Conservation (phyloP, 1,284 basidiomycete genomes). For the Ustilago xerochloae region DNA sequence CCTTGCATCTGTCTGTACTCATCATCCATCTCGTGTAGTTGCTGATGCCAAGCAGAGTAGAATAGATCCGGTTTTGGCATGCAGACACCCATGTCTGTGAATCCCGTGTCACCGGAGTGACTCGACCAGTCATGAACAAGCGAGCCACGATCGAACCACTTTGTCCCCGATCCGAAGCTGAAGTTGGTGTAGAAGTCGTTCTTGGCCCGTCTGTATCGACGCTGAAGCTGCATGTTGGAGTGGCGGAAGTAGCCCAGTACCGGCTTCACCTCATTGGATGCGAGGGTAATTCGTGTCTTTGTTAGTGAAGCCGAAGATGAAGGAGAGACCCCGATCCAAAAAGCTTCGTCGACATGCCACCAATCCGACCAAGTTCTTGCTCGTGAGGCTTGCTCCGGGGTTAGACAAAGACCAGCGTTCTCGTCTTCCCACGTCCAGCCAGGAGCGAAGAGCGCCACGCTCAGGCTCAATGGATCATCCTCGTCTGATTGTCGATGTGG, state of each 20-base stretch:
- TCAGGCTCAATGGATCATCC: constrained; percentile 32
- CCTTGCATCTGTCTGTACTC: background rate
- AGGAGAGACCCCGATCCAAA: constrained; percentile 29
- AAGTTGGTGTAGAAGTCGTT: constrained; percentile 53
- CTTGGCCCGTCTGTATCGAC: background rate
- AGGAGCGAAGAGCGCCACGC: constrained; percentile 61
- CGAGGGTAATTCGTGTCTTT: background rate
- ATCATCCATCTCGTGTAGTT: background rate
- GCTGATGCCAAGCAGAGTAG: constrained; percentile 10
- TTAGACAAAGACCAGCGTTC: constrained; percentile 9
- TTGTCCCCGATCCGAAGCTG: constrained; percentile 46
- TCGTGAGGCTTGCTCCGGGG: background rate
- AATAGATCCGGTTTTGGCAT: constrained; percentile 48
- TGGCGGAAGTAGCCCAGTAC: constrained; percentile 20
- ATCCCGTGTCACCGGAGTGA: constrained; percentile 7
- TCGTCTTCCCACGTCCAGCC: constrained; percentile 66
- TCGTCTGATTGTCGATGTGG: constrained; percentile 7
- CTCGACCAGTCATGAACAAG: constrained; percentile 26
- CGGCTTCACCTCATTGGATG: constrained; percentile 3
- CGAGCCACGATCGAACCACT: constrained; percentile 49
- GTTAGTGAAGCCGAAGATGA: background rate
- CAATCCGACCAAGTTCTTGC: constrained; percentile 50
- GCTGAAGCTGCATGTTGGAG: background rate
- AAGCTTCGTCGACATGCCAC: constrained; percentile 49
- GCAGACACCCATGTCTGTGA: constrained; percentile 42